Base-by-base conservation (phyloP, 768 basidiomycete species). In the Mycena crocata region DNA sequence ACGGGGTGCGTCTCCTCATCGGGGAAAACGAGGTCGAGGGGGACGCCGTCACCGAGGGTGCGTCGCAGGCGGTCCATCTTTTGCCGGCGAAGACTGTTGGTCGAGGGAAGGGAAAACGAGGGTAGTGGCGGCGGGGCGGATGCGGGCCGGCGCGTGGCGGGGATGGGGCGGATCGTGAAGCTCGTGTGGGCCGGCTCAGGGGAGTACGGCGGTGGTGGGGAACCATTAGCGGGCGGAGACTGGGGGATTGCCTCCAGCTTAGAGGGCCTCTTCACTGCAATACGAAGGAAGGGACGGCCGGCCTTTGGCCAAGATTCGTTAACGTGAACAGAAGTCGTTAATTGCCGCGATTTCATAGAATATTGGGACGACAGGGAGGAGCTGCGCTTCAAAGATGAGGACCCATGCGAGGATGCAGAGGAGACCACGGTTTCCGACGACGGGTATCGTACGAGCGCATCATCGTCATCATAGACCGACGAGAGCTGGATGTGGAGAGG, bases 41-140 rank as follows among this genome's bases (percentile, higher is more conserved):
- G 91, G 26, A 92, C 86, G 30, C 84, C 86, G 23, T 90, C 82
- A 0, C 91, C 91, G 3, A 93, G 82, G 69, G 79, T 88, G 71
- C 83, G 86, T 55, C 87, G 82, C 55, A 93, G 78, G 34, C 86
- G 81, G 52, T 90, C 89, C 83, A 93, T 87, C 76, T 91, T 92
- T 69, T 81, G 78, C 50, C 85, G 83, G 26, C 88, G 83, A 17
- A 82, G 50, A 45, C 76, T 73, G 23, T 76, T 79, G 5, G 82
- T 71, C 9, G 85, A 82, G 2, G 84, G 79, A 40, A 86, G 80
- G 28, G 71, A 70, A 73, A 86, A 83, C 1, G 74, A 71, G 7
- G 81, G n/a, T n/a, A n/a, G n/a, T n/a, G n/a, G 80, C 34, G 75
- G 57, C 23, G 81, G 74, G 28, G 81, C 74, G 50, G n/a, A 73